Percentiles rank a stretch among this genome's conserved stretches.
These are phyloP conservation scores for Populus hybrid DNA, from an alignment of 441 rosid genomes.

Conservation along the genomic window DNA sequence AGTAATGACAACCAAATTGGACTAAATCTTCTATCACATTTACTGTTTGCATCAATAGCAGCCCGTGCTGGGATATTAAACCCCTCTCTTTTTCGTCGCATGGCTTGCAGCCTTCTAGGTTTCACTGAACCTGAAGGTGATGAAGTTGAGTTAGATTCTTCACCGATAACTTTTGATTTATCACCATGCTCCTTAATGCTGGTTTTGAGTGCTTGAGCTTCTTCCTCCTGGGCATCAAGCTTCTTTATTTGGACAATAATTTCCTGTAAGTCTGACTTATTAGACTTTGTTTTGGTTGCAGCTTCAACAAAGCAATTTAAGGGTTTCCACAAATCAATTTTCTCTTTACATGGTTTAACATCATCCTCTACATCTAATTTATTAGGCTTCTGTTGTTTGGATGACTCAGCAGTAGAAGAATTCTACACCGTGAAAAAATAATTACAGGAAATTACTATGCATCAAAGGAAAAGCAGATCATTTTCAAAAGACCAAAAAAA, in stretches of 20 bases:
- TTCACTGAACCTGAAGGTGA: slow-evolving; percentile 38
- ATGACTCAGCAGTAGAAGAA: slow-evolving; percentile 19
- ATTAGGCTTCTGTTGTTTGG: slow-evolving; percentile 16
- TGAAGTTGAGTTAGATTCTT: slow-evolving; percentile 28
- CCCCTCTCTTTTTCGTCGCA: slow-evolving; percentile 30
- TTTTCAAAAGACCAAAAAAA: background rate
- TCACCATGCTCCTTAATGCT: slow-evolving; percentile 33
- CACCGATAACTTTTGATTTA: slow-evolving; percentile 27
- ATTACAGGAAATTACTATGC: background rate
- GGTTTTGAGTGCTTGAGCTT: slow-evolving; percentile 20
- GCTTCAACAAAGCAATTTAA: slow-evolving; percentile 57
- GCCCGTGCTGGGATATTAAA: slow-evolving; percentile 30
- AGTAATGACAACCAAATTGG: slow-evolving; percentile 68
- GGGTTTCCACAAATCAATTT: slow-evolving; percentile 50
- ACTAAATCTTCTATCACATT: slow-evolving; percentile 30
- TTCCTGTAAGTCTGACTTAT: slow-evolving; percentile 33
- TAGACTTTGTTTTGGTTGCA: slow-evolving; percentile 45
- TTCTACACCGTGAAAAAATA: slow-evolving; percentile 22
- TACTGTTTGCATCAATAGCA: slow-evolving; percentile 34
- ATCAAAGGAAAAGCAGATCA: background rate
- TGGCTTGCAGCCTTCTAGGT: slow-evolving; percentile 36
- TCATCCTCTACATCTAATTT: slow-evolving; percentile 21
- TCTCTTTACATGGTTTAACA: slow-evolving; percentile 34
- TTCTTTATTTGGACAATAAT: slow-evolving; percentile 16
- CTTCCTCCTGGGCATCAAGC: slow-evolving; percentile 19